phyloP scores from a whole-genome alignment of 2,329 filamentous ascomycete species.

The Trichophyton benhamiae region DNA sequence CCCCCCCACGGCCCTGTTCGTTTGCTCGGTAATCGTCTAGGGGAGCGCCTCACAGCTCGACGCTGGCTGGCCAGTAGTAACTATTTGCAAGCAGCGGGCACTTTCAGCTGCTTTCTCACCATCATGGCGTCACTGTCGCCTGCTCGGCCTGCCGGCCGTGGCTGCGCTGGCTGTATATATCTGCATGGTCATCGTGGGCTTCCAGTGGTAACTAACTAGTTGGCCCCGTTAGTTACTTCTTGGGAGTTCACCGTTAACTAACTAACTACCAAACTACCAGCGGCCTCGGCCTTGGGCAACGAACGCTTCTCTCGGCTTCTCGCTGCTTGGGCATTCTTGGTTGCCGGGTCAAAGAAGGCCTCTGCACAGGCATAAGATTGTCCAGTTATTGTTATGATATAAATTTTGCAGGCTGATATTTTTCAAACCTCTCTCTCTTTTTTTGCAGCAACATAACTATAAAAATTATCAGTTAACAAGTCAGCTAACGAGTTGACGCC shows the following conservation, averaged over 20 bases:
- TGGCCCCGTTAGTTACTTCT: background rate
- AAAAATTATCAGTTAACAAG: too few species aligned
- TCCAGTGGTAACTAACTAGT: background rate
- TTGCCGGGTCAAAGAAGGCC: background rate
- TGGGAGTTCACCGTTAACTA: too few species aligned
- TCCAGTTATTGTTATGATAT: too few species aligned
- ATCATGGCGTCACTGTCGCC: too few species aligned
- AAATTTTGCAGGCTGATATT: too few species aligned
- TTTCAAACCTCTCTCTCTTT: too few species aligned
- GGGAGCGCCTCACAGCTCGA: background rate
- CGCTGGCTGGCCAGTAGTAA: background rate
- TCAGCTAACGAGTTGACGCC: too few species aligned
- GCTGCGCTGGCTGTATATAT: background rate
- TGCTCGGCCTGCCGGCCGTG: too few species aligned
- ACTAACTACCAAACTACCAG: background rate
- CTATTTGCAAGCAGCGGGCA: too few species aligned
- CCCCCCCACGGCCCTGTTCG: background rate
- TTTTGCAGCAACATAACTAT: too few species aligned
- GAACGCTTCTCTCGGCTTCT: background rate
- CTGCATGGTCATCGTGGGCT: background rate
- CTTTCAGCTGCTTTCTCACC: too few species aligned
- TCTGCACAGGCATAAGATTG: background rate
- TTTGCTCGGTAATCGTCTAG: background rate
- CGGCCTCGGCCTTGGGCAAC: background rate
- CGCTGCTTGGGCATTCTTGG: background rate